Evolutionary conservation across 1,284 basidiomycete species (phyloP).

Genomic region (Polyporus tsugae): DNA sequence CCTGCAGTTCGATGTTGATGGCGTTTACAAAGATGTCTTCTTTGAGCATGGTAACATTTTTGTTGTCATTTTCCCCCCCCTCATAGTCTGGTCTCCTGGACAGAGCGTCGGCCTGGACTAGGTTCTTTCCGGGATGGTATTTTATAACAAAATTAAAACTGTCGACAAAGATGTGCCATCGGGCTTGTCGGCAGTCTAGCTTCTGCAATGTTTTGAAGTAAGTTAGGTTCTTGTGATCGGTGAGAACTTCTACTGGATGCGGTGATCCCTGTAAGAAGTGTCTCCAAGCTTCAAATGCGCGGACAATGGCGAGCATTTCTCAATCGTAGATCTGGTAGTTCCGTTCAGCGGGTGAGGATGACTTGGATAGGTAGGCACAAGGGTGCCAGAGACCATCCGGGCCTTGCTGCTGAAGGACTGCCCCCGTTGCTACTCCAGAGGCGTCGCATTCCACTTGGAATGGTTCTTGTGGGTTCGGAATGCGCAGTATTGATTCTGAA

Average conservation of each 20-base stretch:
- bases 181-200: constrained; percentile 47
- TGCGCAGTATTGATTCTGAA: constrained; percentile 32
- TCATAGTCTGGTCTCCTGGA: constrained; percentile 47
- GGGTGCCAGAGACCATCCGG: constrained; percentile 36
- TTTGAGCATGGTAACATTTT: constrained; percentile 39
- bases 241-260: constrained; percentile 27
- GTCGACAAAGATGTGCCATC: constrained; percentile 48
- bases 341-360: constrained; percentile 39
- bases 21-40: constrained; percentile 5
- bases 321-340: constrained; percentile 60
- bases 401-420: not conserved
- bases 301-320: constrained; percentile 52
- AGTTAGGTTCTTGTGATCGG: constrained; percentile 53
- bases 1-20: not conserved
- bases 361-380: constrained; percentile 41
- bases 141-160: constrained; percentile 46
- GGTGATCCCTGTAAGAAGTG: constrained; percentile 38
- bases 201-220: constrained; percentile 47
- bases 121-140: constrained; percentile 47
- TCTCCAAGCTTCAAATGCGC: constrained; percentile 43
- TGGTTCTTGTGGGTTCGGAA: constrained; percentile 26
- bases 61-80: constrained; percentile 43
- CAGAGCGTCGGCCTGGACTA: constrained; percentile 48
- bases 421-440: constrained; percentile 16
- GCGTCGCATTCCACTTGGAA: constrained; percentile 36